A percentile compares a stretch with the other conserved stretches of the same genome.
Conservation (phyloP, 495 filamentous ascomycete genomes). For the Neurospora tetrasperma region DNA sequence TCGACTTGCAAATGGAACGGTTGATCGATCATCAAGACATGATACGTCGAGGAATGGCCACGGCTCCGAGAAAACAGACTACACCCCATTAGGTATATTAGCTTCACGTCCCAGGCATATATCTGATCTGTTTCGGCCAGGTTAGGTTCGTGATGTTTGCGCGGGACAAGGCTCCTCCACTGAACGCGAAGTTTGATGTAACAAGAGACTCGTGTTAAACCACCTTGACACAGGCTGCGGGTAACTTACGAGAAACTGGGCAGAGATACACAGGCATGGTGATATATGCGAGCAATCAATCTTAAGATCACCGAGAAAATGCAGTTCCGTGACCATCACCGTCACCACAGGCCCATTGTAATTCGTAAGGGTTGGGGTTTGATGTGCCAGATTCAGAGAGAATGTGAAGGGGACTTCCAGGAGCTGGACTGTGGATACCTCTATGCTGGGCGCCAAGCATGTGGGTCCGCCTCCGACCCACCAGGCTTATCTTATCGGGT, state of each 20-base stretch:
- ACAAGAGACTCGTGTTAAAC: background rate
- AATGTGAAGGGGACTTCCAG: background rate
- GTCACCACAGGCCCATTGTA: background rate
- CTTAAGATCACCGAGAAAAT: background rate
- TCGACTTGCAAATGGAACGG: background rate
- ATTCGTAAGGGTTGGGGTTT: background rate
- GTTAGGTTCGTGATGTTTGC: background rate
- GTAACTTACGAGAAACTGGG: background rate
- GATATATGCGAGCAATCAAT: background rate
- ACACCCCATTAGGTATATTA: background rate
- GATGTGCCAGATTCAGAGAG: background rate
- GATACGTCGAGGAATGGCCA: background rate
- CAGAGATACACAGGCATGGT: background rate
- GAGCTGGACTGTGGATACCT: background rate
- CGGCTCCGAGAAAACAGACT: background rate
- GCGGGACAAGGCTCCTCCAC: background rate
- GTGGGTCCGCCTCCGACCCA: background rate
- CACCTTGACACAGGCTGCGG: background rate
- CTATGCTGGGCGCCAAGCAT: background rate
- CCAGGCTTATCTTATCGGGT: conserved; percentile 21
- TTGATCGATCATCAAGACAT: background rate
- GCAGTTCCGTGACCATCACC: background rate
- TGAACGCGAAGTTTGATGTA: background rate
- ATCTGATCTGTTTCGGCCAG: background rate
- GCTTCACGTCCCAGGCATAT: background rate